A percentile compares a stretch with the other conserved stretches of the same genome.
Evolutionary conservation across 805 yeast species (phyloP).

Genomic region (Candida qinlingensis): DNA sequence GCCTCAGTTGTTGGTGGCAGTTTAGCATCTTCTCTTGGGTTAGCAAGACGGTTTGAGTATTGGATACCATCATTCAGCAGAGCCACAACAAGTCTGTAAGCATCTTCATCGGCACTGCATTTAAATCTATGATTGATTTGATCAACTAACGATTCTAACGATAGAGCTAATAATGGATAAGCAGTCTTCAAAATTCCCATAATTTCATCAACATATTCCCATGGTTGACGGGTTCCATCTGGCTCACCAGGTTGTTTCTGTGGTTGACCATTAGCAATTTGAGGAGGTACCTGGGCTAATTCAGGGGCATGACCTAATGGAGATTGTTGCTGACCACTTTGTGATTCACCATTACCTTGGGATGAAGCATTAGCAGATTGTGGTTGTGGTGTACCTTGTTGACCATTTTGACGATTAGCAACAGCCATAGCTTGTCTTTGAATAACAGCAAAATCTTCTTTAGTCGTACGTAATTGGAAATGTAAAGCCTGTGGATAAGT

Average conservation of each 20-base stretch:
- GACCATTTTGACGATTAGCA: conserved; percentile 28
- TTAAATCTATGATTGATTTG: conserved; percentile 93
- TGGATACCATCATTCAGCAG: conserved; percentile 90
- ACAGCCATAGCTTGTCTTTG: conserved; percentile 68
- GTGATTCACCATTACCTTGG: conserved; percentile 1
- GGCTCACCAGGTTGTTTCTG: conserved; percentile 1
- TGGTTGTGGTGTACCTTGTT: conserved; percentile 8
- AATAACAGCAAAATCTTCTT: conserved; percentile 85
- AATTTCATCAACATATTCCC: conserved; percentile 90
- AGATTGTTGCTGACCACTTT: background rate
- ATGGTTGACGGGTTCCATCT: conserved; percentile 59
- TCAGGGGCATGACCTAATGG: conserved; percentile 7
- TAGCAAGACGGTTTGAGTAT: conserved; percentile 77
- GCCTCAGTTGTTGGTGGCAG: conserved; percentile 90
- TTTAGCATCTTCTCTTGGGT: conserved; percentile 82
- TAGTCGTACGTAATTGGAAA: conserved; percentile 91
- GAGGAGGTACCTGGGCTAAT: conserved; percentile 6
- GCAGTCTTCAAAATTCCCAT: conserved; percentile 96
- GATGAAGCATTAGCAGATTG: conserved; percentile 9
- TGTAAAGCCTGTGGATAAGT: conserved; percentile 96
- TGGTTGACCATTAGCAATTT: conserved; percentile 4
- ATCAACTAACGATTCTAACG: conserved; percentile 91
- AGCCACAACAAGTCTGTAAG: conserved; percentile 89
- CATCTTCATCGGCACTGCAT: conserved; percentile 92
- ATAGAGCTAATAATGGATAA: conserved; percentile 86